Evolutionary conservation across 345 rosid species (phyloP).

Genomic region (Excoecaria agallocha): DNA sequence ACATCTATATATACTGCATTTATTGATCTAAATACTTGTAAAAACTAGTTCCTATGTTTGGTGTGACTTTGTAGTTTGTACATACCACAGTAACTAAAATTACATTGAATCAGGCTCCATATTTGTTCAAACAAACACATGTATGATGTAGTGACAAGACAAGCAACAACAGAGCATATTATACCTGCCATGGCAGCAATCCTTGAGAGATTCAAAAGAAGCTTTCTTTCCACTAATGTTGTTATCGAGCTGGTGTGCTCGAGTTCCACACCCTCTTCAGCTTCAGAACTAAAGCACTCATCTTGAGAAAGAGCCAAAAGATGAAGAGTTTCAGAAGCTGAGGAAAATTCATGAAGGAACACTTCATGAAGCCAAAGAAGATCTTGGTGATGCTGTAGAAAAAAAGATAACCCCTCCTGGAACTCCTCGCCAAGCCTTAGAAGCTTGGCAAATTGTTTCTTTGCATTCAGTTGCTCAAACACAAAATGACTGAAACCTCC

Average conservation of each 20-base stretch:
- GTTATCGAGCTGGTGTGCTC: constrained; percentile 30
- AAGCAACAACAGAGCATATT: neutral
- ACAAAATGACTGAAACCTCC: constrained; percentile 94
- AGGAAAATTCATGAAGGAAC: constrained; percentile 80
- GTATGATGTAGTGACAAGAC: neutral
- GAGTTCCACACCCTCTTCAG: constrained; percentile 42
- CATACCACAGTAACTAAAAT: neutral
- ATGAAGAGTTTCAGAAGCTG: constrained; percentile 87
- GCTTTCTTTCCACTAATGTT: constrained; percentile 68
- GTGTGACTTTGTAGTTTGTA: neutral
- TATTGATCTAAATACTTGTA: neutral
- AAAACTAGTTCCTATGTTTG: neutral
- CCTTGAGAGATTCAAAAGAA: constrained; percentile 76
- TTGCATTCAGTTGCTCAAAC: constrained; percentile 62
- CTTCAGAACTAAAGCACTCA: constrained; percentile 36
- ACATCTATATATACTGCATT: neutral
- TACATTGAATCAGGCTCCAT: neutral
- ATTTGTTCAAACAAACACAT: neutral
- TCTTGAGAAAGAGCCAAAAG: constrained; percentile 68
- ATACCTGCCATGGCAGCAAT: constrained; percentile 83
- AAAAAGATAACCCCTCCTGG: constrained; percentile 67
- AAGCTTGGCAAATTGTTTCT: constrained; percentile 71
- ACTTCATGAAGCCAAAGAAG: constrained; percentile 87
- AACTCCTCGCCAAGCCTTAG: constrained; percentile 95
- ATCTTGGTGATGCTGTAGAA: constrained; percentile 59